Percentiles rank a stretch among this genome's conserved stretches.
Evolutionary conservation across 306 rosid species (phyloP).

Genomic region (Prunus persica): Prunus_persica_NCBIv2 NC_034010.1:11886001-11886500

Average conservation of each 20-base stretch:
- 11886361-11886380: slow-evolving; percentile 32
- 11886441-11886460: slow-evolving; percentile 86
- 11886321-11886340: neutral
- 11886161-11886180: neutral
- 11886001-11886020: neutral
- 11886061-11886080: neutral
- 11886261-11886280: neutral
- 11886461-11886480: slow-evolving; percentile 95
- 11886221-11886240: too few relatives aligned
- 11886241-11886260: neutral
- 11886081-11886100: neutral
- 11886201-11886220: neutral
- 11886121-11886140: neutral
- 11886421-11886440: slow-evolving; percentile 88
- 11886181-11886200: neutral
- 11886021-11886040: neutral
- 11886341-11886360: slow-evolving; percentile 14
- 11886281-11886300: neutral
- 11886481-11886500: slow-evolving; percentile 21
- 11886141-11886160: neutral
- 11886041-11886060: neutral
- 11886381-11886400: slow-evolving; percentile 65
- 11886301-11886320: neutral
- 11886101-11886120: neutral
- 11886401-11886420: slow-evolving; percentile 98